Conservation (phyloP, 2,329 filamentous ascomycete species). For the Parastagonospora nodorum region DNA sequence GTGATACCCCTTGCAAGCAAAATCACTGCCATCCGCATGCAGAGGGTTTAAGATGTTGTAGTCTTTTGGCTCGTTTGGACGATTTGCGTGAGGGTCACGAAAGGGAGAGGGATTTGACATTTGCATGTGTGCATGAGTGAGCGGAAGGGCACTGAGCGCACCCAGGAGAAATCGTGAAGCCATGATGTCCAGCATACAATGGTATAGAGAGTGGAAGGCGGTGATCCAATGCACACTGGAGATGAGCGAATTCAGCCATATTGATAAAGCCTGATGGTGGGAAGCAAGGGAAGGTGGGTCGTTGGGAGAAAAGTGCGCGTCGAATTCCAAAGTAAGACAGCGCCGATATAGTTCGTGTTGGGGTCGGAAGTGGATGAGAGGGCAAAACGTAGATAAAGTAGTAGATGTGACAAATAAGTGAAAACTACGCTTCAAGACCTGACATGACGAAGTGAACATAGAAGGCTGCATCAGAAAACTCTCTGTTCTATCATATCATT, state of each 20-base stretch:
- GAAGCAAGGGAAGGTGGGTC: conserved; percentile 26
- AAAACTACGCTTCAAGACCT: not conserved
- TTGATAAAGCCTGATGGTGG: conserved; percentile 8
- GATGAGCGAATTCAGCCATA: conserved; percentile 1
- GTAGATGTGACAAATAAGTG: not conserved
- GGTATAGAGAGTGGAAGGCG: conserved; percentile 2
- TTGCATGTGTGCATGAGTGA: conserved; percentile 56
- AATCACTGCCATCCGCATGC: conserved; percentile 64
- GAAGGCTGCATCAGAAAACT: too few species aligned
- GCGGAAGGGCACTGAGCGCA: conserved; percentile 24
- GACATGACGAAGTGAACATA: too few species aligned
- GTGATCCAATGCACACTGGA: not conserved
- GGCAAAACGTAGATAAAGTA: not conserved
- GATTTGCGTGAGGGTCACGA: conserved; percentile 53
- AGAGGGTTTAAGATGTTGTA: conserved; percentile 76
- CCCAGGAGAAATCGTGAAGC: conserved; percentile 24
- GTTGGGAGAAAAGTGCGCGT: conserved; percentile 26
- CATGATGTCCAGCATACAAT: conserved; percentile 29
- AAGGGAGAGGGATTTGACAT: conserved; percentile 61
- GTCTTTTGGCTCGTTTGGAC: conserved; percentile 58
- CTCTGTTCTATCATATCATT: too few species aligned
- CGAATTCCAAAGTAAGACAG: conserved; percentile 27
- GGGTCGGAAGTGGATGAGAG: not conserved
- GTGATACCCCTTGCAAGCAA: conserved; percentile 75
- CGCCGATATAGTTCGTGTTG: not conserved